Percentiles rank a stretch among this genome's conserved stretches.
Evolutionary conservation across 1,284 basidiomycete species (phyloP).

Genomic region (Leccinum huronense): DNA sequence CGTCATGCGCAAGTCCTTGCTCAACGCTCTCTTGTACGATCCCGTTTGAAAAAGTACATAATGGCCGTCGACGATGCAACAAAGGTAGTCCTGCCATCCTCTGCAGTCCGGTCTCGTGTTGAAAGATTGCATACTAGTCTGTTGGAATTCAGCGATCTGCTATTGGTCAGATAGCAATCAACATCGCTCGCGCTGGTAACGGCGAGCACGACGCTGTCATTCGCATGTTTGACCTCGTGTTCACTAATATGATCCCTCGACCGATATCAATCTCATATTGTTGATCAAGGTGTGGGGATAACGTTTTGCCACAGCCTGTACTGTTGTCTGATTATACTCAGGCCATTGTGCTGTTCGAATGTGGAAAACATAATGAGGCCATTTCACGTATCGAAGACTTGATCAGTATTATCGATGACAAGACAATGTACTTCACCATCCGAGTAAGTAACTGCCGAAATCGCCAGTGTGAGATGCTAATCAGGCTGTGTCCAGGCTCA

Average conservation of each 20-base stretch:
- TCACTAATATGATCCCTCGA: neutral
- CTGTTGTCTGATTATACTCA: neutral
- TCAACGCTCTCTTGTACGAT: constrained; percentile 1
- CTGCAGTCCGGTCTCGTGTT: too few species aligned
- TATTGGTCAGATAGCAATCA: constrained; percentile 4
- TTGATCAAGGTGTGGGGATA: constrained; percentile 6
- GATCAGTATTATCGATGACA: neutral
- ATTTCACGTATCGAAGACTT: neutral
- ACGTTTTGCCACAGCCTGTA: too few species aligned
- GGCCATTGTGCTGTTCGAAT: constrained; percentile 11
- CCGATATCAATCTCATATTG: constrained; percentile 1
- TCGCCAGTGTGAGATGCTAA: neutral
- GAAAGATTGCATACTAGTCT: neutral
- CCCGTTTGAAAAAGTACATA: neutral
- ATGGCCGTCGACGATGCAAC: constrained; percentile 4
- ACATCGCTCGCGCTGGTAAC: neutral
- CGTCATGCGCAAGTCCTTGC: neutral
- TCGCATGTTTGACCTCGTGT: constrained; percentile 12
- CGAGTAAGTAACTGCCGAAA: neutral
- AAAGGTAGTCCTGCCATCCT: neutral
- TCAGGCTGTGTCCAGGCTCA: neutral
- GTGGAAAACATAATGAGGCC: constrained; percentile 1
- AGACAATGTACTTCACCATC: neutral
- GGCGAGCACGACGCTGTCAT: constrained; percentile 4
- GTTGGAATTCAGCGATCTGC: neutral